Conservation (phyloP, 2,329 filamentous ascomycete species). For the Ceratocystiopsis minuta region DNA sequence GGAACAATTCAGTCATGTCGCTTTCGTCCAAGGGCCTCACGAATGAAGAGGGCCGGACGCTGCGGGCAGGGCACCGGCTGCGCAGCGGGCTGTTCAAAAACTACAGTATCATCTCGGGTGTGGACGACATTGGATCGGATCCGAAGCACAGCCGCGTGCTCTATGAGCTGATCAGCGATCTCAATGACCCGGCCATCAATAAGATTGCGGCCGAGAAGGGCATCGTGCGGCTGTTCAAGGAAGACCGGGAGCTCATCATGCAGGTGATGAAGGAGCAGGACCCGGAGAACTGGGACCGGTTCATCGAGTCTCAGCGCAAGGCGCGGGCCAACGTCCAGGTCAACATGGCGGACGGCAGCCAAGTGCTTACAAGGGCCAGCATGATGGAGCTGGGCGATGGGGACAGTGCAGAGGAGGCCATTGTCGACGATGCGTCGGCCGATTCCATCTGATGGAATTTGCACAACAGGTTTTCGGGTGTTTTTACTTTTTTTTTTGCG, state of each 20-base stretch:
- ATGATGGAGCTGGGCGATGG: not conserved
- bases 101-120: constrained; percentile 27
- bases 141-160: constrained; percentile 35
- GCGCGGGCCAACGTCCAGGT: constrained; percentile 32
- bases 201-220: constrained; percentile 38
- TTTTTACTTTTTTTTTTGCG: not conserved
- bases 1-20: constrained; percentile 33
- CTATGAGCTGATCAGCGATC: constrained; percentile 42
- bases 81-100: constrained; percentile 34
- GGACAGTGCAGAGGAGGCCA: not conserved
- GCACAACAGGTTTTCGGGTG: not conserved
- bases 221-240: constrained; percentile 41
- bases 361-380: constrained; percentile 3
- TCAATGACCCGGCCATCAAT: constrained; percentile 40
- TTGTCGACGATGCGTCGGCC: not conserved
- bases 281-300: constrained; percentile 44
- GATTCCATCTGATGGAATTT: no score
- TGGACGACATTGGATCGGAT: constrained; percentile 32
- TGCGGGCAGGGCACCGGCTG: constrained; percentile 39
- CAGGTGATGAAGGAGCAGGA: constrained; percentile 38
- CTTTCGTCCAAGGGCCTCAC: constrained; percentile 32
- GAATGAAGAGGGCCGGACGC: constrained; percentile 37
- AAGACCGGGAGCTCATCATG: constrained; percentile 33
- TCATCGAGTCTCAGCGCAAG: constrained; percentile 44
- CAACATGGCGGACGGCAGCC: constrained; percentile 1